A percentile compares a stretch with the other conserved stretches of the same genome.
phyloP scores from a whole-genome alignment of 257 asterid species.

The Solanum arcanum region DNA sequence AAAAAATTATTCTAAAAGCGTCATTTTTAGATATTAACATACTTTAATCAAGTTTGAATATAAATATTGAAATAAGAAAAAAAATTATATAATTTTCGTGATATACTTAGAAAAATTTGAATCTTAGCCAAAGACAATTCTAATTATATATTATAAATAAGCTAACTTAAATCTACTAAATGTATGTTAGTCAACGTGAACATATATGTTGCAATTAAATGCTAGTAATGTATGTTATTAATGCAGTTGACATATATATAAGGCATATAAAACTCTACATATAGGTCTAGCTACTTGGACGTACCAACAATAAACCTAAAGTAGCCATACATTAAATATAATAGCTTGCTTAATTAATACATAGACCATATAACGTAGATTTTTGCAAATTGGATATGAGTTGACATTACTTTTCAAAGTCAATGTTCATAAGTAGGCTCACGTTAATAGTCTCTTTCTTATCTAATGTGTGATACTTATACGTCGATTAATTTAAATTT shows the following conservation, averaged over 20 bases:
- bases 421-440: neutral
- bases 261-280: neutral
- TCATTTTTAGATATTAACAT: too few species aligned
- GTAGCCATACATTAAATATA: neutral
- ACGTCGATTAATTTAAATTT: too few species aligned
- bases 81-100: neutral
- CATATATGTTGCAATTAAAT: neutral
- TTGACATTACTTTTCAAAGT: neutral
- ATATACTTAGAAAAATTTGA: neutral
- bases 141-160: neutral
- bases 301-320: neutral
- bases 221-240: neutral
- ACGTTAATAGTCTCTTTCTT: neutral
- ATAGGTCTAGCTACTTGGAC: neutral
- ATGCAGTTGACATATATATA: neutral
- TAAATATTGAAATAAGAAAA: too few species aligned
- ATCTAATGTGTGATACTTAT: fast-evolving
- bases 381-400: neutral
- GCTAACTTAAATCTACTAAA: neutral
- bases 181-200: neutral
- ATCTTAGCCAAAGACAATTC: neutral
- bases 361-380: neutral
- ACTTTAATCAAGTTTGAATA: neutral
- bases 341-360: neutral
- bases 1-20: neutral